Conservation (phyloP, 371 early-diverging fungal genomes). For the Umbelopsis sp. region DNA sequence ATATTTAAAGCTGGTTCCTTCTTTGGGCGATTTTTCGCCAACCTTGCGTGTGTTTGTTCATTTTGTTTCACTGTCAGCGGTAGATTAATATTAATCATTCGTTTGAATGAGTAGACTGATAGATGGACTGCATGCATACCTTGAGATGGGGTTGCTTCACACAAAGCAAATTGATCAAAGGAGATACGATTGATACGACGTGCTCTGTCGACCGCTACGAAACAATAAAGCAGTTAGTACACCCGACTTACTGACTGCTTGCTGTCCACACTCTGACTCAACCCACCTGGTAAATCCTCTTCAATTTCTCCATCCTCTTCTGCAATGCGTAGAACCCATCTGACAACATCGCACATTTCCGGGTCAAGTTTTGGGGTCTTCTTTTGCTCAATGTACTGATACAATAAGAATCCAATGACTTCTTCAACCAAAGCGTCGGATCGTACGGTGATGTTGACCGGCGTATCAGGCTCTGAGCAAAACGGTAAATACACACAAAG, state of each 20-base stretch:
- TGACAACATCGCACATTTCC: slow-evolving; percentile 63
- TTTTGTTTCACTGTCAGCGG: slow-evolving; percentile 41
- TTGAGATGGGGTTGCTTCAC: slow-evolving; percentile 77
- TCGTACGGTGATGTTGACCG: slow-evolving; percentile 75
- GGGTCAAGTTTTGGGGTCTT: slow-evolving; percentile 67
- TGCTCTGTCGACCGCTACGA: slow-evolving; percentile 81
- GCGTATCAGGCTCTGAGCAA: slow-evolving; percentile 53
- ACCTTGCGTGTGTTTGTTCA: slow-evolving; percentile 42
- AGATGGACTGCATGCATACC: slow-evolving; percentile 31
- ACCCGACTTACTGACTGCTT: no score
- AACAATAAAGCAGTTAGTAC: no score
- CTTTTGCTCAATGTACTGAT: slow-evolving; percentile 76
- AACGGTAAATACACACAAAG: slow-evolving; percentile 71
- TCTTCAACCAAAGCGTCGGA: slow-evolving; percentile 89
- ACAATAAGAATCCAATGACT: slow-evolving; percentile 86
- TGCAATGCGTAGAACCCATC: slow-evolving; percentile 90
- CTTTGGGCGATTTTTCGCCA: slow-evolving; percentile 43
- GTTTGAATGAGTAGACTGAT: not conserved
- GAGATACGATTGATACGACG: slow-evolving; percentile 84
- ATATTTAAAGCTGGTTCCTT: slow-evolving; percentile 20
- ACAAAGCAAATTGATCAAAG: slow-evolving; percentile 91
- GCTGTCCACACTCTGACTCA: not conserved
- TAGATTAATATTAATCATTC: not conserved
- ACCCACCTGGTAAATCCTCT: slow-evolving; percentile 91
- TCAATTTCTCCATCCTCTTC: slow-evolving; percentile 96